Conservation (phyloP, 2,329 filamentous ascomycete species). For the Parascedosporium putredinis region DNA sequence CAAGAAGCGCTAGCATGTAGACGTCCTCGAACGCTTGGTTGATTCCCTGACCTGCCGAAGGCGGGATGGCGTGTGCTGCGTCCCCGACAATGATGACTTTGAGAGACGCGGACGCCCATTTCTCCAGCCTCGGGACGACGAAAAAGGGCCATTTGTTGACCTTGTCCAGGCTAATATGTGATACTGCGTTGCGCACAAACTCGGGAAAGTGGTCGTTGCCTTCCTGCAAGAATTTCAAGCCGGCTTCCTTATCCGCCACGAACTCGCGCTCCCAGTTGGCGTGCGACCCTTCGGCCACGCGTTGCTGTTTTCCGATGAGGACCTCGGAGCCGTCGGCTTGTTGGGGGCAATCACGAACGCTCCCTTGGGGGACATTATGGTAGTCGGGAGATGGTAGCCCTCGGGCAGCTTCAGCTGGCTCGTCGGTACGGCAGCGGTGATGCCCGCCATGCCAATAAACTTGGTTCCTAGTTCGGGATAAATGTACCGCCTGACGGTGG, state of each 20-base stretch:
- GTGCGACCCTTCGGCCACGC: slow-evolving; percentile 23
- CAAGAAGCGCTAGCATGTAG: slow-evolving; percentile 30
- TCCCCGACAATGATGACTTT: slow-evolving; percentile 36
- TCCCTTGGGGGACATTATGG: slow-evolving; percentile 30
- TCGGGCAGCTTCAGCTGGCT: slow-evolving; percentile 24
- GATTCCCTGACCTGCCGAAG: slow-evolving; percentile 33
- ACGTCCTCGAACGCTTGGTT: slow-evolving; percentile 41
- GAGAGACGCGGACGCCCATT: slow-evolving; percentile 27
- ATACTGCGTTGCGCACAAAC: slow-evolving; percentile 24
- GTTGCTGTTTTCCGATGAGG: slow-evolving; percentile 34
- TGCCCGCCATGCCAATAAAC: slow-evolving; percentile 37
- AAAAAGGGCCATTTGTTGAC: slow-evolving; percentile 41
- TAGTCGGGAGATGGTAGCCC: slow-evolving; percentile 29
- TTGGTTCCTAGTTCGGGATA: slow-evolving; percentile 35
- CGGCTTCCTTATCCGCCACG: slow-evolving; percentile 25
- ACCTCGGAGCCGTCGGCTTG: slow-evolving; percentile 35
- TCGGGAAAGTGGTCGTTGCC: slow-evolving; percentile 25
- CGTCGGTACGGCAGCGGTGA: slow-evolving; percentile 24
- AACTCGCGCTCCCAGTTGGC: slow-evolving; percentile 30
- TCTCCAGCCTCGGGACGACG: slow-evolving; percentile 32
- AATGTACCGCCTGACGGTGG: slow-evolving; percentile 39
- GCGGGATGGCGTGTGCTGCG: slow-evolving; percentile 37
- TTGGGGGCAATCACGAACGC: slow-evolving; percentile 43
- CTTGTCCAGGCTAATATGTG: slow-evolving; percentile 17
- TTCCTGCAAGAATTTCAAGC: slow-evolving; percentile 22